These are phyloP conservation scores for Talaromyces piceae DNA, from an alignment of 2,329 filamentous ascomycete genomes.

Conservation along the genomic window DNA sequence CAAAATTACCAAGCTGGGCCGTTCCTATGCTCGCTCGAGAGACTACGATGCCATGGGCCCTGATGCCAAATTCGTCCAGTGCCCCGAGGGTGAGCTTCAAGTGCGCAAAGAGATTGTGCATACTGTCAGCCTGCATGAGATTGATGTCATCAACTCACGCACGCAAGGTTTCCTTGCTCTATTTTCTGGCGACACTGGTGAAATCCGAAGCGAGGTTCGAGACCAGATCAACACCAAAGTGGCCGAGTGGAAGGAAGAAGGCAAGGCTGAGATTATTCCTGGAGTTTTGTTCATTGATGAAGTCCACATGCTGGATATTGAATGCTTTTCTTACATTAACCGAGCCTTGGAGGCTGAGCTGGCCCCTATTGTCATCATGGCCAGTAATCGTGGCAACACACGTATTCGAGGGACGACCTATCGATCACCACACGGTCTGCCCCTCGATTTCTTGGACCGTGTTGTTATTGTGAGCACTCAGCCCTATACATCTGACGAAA, in stretches of 20 bases:
- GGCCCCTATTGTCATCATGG: slow-evolving; percentile 98
- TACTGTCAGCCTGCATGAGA: slow-evolving; percentile 94
- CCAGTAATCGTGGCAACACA: slow-evolving; percentile 87
- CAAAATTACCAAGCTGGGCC: slow-evolving; percentile 93
- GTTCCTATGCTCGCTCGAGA: slow-evolving; percentile 86
- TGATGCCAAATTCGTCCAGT: slow-evolving; percentile 96
- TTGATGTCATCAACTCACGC: slow-evolving; percentile 97
- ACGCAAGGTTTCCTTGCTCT: slow-evolving; percentile 97
- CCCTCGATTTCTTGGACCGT: slow-evolving; percentile 90
- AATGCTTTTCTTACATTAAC: slow-evolving; percentile 98
- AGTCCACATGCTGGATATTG: slow-evolving; percentile 99
- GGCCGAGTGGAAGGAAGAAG: slow-evolving; percentile 98
- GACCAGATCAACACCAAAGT: slow-evolving; percentile 99
- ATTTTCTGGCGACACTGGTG: slow-evolving; percentile 95
- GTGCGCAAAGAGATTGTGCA: slow-evolving; percentile 96
- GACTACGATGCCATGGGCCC: slow-evolving; percentile 99
- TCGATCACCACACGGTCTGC: slow-evolving; percentile 84
- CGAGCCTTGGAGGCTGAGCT: slow-evolving; percentile 90
- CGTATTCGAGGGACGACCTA: slow-evolving; percentile 92
- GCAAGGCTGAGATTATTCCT: slow-evolving; percentile 95
- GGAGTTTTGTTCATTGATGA: slow-evolving; percentile 98
- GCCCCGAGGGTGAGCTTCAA: slow-evolving; percentile 93
- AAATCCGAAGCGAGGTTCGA: slow-evolving; percentile 93
- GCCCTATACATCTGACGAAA: slow-evolving; percentile 72
- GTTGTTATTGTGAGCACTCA: slow-evolving; percentile 95